Evolutionary conservation across 2,329 filamentous ascomycete genomes (phyloP), one percentile per base, ranked within the genome.

Genomic region (Aspergillus piperis): DNA sequence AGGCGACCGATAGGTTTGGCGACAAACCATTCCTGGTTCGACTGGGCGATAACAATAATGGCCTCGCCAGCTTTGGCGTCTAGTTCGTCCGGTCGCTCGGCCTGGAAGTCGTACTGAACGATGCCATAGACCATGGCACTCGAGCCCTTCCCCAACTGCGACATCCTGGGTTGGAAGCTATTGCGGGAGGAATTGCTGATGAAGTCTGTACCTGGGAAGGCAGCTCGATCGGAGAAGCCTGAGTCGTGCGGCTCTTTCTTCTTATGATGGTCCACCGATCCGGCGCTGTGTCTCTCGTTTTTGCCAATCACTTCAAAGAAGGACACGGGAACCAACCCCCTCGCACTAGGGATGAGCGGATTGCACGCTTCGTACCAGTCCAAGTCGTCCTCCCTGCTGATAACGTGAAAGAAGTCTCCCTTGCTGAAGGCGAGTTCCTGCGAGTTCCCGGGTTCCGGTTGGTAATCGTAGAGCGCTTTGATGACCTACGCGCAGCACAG

Each of bases 281-380:
- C 88, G 58, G 84, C 88, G 78, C 92, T 96, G 76, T 97, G 90
- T 75, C 94, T 85, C 78, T 96, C 93, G 66, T 90, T 96, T 80
- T 95, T 94, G 65, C 92, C 93, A 52, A 99, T 86, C 41, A 89
- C 86, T 76, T 98, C 92, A 78, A 99, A 99, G 79, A 92, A 97
- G 60, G 89, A 87, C 60, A 97, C 95, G 7, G 95, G 95, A 48
- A 99, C 95, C 62, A 99, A 85, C 63, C 95, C 95, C 67, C 92
- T 88, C 54, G 92, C 91, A 78, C 90, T 90, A 70, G 71, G 92
- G 66, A 96, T 83, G 54, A 90, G 86, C 62, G 95, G 95, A 75
- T 99, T 99, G 83, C 92, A 98, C 58, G 94, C 95, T 79, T 98
- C 95, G 83, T 97, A 99, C 94, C 95, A 99, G 75, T 97, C 92